Conservation (phyloP, 176 grass and related monocot species). For the Otatea glauca region DNA sequence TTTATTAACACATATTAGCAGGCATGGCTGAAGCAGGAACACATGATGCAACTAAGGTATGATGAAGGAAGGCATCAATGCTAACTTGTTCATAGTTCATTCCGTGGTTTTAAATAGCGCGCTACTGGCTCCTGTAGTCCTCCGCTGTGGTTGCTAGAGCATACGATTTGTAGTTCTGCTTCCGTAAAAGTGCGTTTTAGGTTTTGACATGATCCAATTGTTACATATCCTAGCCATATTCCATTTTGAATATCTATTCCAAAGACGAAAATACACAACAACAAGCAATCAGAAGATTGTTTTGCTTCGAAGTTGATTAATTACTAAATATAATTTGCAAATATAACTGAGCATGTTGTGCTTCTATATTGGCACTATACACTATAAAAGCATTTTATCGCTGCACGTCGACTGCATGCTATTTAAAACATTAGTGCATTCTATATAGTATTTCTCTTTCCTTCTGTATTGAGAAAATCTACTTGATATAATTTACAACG, state of each 20-base stretch:
- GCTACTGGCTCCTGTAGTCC: neutral
- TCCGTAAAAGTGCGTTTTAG: conserved; percentile 18
- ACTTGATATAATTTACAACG: conserved; percentile 30
- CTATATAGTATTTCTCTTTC: neutral
- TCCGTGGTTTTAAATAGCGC: neutral
- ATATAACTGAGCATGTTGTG: neutral
- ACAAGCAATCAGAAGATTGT: neutral
- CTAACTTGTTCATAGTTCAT: neutral
- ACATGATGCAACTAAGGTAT: conserved; percentile 49
- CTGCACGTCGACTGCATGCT: neutral
- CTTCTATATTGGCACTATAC: neutral
- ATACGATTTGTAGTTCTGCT: neutral
- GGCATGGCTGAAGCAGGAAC: conserved; percentile 38
- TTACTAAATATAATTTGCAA: neutral
- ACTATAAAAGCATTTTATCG: neutral
- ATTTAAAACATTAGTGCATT: neutral
- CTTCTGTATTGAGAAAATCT: neutral
- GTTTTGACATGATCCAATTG: neutral
- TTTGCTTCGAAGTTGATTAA: neutral
- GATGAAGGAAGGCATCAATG: neutral
- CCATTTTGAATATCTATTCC: neutral
- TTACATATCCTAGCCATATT: neutral
- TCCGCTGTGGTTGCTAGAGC: neutral
- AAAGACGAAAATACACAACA: neutral
- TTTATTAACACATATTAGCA: conserved; percentile 27